Evolutionary conservation across 2,329 filamentous ascomycete species (phyloP), one percentile per base, ranked within the genome.

Genomic region (Hypoxylon sp.): DNA sequence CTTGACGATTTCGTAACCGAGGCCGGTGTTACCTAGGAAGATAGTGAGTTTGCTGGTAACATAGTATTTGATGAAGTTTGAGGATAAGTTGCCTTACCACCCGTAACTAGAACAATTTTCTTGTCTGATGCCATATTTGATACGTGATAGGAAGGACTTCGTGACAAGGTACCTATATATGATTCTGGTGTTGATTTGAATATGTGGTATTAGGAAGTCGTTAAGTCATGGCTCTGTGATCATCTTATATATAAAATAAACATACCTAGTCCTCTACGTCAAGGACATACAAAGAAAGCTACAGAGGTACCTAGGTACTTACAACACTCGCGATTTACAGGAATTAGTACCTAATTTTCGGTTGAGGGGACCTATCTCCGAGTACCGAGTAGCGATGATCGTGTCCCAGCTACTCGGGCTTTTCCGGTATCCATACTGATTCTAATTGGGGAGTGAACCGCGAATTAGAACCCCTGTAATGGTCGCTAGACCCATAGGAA

Each of bases 1-100:
- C 67, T 85, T 88, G 54, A 90, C 84, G 6, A 81, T 83, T 70
- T 91, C 84, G 39, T 84, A 85, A 2, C 90, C 89, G 19, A 91
- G 83, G 14, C 88, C 88, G 0, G 84, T 89, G 71, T 89, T 90
- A 24, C 62, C 69, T 67, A 35, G 14, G 9, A 3, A 31, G 29
- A 6, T 31, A 31, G 29, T 9, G 24, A 19, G n/a, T 26, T 22
- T 14, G 24, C 26, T 31, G 24, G 35, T n/a, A 50, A 50, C 46
- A 29, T 8, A 48, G 8, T 22, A 31, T 9, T 31, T 31, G 5
- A 31, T 4, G 9, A 50, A 31, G 1, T 3, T 10, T 24, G 29
- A 6, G 22, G 51, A n/a, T 11, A 17, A 35, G 29, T 8, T 22
- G 10, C 24, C 64, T 55, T 65, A 70, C 68, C 68, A 37, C 69